Base-by-base conservation (phyloP, 1,284 basidiomycete species). In the Lentinula novae-zelandiae region DNA sequence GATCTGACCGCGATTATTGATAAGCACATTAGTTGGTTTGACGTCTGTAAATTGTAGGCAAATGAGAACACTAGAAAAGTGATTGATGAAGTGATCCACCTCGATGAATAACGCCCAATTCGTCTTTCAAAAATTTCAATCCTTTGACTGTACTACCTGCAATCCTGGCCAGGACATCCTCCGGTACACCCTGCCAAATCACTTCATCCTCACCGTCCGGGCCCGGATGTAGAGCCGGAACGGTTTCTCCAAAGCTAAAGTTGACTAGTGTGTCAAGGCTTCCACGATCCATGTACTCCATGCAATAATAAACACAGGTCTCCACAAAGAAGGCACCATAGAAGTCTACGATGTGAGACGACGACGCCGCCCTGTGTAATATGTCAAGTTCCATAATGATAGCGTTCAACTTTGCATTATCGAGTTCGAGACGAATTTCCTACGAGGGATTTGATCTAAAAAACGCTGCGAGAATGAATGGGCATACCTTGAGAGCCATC, bases 351-450 rank as follows among this genome's bases (percentile, higher is more conserved):
- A 99, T 98, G 72, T 94, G 89, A 5, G 91, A 90, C 12, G 92
- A 88, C 31, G 90, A 84, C 36, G 64, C 60, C 2, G 60, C 42
- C 34, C 95, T 91, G 75, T 99, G 96, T 31, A 99, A 84, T 67
- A 99, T 93, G 72, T 99, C 96, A 58, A 99, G 89, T 74, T 99
- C 96, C 91, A 98, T 98, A 68, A 99, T 90, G 79, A 99, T 98
- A 10, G 91, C 94, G 68, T 95, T 95, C 52, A 99, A 84, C 71
- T 96, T 96, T 53, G 92, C 87, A 62, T 96, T 87, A 71, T 98
- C 97, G 15, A 99, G 84, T 72, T 98, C 96, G n/a, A 99, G 81
- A 20, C 95, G 92, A 67, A 98, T 99, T 88, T 98, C 96, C 95
- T 97, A 71, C 10, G 65, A 57, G 39, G 57, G 54, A 44, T 63